Percentiles rank a stretch among this genome's conserved stretches.
Evolutionary conservation across 371 early-diverging fungal genomes (phyloP).

Genomic region (Lichtheimia ramosa): DNA sequence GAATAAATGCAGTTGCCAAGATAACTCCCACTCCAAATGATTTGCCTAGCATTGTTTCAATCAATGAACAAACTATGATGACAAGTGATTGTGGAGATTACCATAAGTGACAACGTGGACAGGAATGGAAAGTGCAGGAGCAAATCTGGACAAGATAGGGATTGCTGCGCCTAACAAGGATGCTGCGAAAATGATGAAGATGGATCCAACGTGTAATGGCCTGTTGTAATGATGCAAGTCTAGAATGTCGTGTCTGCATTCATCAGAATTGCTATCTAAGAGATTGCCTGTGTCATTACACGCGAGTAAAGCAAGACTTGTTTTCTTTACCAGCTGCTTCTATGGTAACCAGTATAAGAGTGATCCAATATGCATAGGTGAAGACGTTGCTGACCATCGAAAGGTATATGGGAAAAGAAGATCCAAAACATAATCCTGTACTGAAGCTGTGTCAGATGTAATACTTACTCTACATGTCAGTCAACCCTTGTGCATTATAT

Average conservation of each 20-base stretch:
- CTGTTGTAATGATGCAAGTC: conserved; percentile 5
- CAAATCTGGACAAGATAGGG: conserved; percentile 6
- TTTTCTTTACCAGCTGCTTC: no score
- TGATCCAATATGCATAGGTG: no score
- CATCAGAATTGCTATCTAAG: not conserved
- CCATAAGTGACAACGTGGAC: conserved; percentile 1
- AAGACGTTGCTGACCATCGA: no score
- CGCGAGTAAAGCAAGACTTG: no score
- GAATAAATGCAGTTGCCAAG: conserved; percentile 77
- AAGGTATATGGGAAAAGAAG: no score
- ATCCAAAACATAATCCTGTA: no score
- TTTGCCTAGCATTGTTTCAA: conserved; percentile 1
- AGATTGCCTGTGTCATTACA: no score
- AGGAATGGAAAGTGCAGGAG: conserved; percentile 3
- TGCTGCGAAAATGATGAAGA: conserved; percentile 18
- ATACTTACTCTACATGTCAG: no score
- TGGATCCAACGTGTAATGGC: conserved; percentile 10
- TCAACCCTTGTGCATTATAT: no score
- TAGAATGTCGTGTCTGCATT: conserved; percentile 7
- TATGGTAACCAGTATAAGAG: no score
- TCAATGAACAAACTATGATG: no score
- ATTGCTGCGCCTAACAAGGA: conserved; percentile 2
- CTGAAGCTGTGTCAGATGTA: no score
- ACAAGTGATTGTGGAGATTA: not conserved
- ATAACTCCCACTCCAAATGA: conserved; percentile 77